Conservation (phyloP, 2,329 filamentous ascomycete genomes). For the Neofusicoccum laricinum region DNA sequence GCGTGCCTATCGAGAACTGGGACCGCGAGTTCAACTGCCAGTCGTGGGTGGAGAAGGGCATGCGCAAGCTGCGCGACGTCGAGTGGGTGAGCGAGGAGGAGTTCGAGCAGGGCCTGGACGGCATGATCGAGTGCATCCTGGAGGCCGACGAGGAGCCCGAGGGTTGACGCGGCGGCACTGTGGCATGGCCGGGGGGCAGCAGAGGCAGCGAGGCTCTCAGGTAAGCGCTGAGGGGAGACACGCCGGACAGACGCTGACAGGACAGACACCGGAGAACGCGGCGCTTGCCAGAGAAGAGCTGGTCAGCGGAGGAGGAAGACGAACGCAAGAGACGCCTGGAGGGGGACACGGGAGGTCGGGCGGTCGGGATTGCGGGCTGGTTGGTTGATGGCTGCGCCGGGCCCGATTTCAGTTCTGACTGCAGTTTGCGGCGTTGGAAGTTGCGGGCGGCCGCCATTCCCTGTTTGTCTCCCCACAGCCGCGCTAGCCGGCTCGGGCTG, state of each 20-base stretch:
- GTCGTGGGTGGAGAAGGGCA: constrained; percentile 7
- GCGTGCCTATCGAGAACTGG: background rate
- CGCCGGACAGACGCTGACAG: too few relatives aligned
- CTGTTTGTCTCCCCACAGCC: background rate
- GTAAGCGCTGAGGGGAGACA: too few relatives aligned
- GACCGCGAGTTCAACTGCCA: constrained; percentile 15
- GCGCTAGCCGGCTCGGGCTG: too few relatives aligned
- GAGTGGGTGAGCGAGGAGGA: constrained; percentile 10
- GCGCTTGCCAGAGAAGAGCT: too few relatives aligned
- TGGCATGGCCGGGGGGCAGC: background rate
- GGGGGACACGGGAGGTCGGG: too few relatives aligned
- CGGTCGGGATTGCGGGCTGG: too few relatives aligned
- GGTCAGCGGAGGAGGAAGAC: too few relatives aligned
- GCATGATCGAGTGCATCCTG: constrained; percentile 7
- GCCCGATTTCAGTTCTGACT: background rate
- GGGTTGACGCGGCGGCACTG: background rate
- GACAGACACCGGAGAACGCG: too few relatives aligned
- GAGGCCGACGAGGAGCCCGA: constrained; percentile 13
- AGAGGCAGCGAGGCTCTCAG: background rate
- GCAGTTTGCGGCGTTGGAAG: background rate
- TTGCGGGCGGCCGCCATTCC: background rate
- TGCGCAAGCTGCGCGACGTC: background rate
- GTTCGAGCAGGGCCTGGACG: constrained; percentile 9
- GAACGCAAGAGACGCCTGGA: too few relatives aligned
- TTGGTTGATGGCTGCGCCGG: too few relatives aligned